phyloP scores from a whole-genome alignment of 306 rosid species.

The Carpinus fangiana region DNA sequence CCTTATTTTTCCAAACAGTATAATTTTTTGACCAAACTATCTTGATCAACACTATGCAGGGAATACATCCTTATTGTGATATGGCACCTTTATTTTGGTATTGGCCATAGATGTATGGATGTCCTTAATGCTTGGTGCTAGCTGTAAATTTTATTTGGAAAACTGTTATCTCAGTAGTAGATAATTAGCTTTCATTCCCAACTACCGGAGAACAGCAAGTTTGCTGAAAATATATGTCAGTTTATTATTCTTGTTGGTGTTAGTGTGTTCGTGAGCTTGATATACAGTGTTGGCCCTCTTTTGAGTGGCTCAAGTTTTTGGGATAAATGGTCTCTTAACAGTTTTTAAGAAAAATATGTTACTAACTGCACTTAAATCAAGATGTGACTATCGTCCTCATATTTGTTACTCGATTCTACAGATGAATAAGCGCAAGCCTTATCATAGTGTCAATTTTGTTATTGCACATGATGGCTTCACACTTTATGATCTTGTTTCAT shows the following conservation, averaged over 20 bases:
- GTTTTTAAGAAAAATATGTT: background rate
- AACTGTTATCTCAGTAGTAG: background rate
- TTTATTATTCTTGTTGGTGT: background rate
- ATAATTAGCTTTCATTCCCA: background rate
- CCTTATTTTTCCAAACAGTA: background rate
- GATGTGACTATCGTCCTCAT: slow-evolving; percentile 14
- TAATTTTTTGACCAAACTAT: background rate
- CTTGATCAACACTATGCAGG: no score
- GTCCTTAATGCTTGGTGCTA: background rate
- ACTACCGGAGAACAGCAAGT: background rate
- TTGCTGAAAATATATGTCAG: background rate
- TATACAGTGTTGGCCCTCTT: background rate
- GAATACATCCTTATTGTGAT: background rate
- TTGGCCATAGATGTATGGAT: no score
- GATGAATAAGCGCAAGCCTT: slow-evolving; percentile 91
- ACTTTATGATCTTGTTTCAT: slow-evolving; percentile 84
- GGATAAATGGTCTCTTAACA: background rate
- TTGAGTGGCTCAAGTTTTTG: background rate
- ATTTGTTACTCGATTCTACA: slow-evolving; percentile 38
- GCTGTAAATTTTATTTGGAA: background rate
- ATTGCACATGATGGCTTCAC: slow-evolving; percentile 93
- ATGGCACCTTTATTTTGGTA: background rate
- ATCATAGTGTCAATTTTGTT: slow-evolving; percentile 77
- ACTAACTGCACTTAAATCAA: background rate
- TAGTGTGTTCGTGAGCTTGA: background rate